These are phyloP conservation scores for Scedosporium minutisporum DNA, from an alignment of 2,329 filamentous ascomycete genomes.

Conservation along the genomic window DNA sequence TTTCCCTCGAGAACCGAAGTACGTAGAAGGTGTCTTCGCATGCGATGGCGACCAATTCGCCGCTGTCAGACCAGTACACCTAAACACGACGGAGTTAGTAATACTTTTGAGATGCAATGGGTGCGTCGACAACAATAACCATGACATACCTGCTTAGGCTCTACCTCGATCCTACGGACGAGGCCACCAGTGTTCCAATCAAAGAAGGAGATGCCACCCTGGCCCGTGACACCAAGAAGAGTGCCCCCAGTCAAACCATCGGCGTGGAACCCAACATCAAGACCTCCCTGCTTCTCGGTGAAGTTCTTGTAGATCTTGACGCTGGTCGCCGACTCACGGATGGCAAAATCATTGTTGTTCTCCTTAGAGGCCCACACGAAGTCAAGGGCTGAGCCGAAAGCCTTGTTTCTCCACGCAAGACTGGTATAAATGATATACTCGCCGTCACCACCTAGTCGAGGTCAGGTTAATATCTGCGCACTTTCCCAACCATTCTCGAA, in stretches of 20 bases:
- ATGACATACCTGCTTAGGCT: constrained; percentile 40
- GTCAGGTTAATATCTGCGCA: background rate
- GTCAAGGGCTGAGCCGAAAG: constrained; percentile 88
- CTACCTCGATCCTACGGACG: constrained; percentile 82
- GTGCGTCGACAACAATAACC: background rate
- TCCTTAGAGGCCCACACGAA: constrained; percentile 97
- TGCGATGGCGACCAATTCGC: constrained; percentile 83
- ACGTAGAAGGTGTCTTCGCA: constrained; percentile 96
- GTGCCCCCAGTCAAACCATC: constrained; percentile 85
- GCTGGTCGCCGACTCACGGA: constrained; percentile 85
- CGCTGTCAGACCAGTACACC: constrained; percentile 97
- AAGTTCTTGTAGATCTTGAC: constrained; percentile 99
- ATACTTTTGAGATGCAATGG: background rate
- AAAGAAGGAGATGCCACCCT: constrained; percentile 90
- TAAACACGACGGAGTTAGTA: constrained; percentile 19
- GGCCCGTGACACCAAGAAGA: constrained; percentile 85
- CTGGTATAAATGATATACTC: constrained; percentile 99
- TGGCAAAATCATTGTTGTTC: constrained; percentile 96
- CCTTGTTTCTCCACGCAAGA: constrained; percentile 92
- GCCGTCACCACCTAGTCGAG: constrained; percentile 57
- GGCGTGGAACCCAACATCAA: constrained; percentile 92
- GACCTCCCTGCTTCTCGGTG: constrained; percentile 75
- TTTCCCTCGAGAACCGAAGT: constrained; percentile 80
- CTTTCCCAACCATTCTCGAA: background rate
- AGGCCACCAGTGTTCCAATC: constrained; percentile 89